Conservation (phyloP, 768 basidiomycete genomes). For the Botryobasidium botryosum region DNA sequence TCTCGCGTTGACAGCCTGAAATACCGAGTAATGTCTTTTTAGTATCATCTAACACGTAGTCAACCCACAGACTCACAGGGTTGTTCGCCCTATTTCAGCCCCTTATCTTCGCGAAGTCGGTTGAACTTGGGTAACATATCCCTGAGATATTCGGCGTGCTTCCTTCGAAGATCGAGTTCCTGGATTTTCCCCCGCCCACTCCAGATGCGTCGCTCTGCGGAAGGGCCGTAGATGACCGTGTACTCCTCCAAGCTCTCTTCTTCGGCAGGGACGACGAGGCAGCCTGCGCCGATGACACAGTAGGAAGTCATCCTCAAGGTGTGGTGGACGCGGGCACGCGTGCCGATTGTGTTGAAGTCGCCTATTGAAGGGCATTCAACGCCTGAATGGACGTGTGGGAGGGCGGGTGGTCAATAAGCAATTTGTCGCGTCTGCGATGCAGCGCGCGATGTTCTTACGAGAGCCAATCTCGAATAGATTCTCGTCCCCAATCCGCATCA, state of each 20-base stretch:
- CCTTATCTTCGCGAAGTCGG: conserved; percentile 33
- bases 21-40: no score
- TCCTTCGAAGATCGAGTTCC: conserved; percentile 64
- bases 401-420: background rate
- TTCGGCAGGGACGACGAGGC: conserved; percentile 60
- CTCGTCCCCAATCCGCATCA: conserved; percentile 85
- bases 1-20: no score
- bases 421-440: background rate
- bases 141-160: conserved; percentile 80
- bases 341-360: conserved; percentile 70
- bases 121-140: conserved; percentile 91
- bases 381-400: conserved; percentile 29
- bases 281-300: conserved; percentile 71
- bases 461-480: conserved; percentile 91
- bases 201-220: conserved; percentile 56
- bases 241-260: conserved; percentile 68
- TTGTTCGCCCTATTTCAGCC: no score
- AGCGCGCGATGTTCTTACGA: conserved; percentile 35
- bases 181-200: conserved; percentile 72
- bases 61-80: no score
- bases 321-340: conserved; percentile 68
- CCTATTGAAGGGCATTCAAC: conserved; percentile 78
- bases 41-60: no score
- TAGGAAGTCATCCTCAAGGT: conserved; percentile 61
- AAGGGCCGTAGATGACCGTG: conserved; percentile 66